A percentile compares a stretch with the other conserved stretches of the same genome.
Evolutionary conservation across 2,329 filamentous ascomycete species (phyloP).

Genomic region (Stachybotrys chlorohalonatus): DNA sequence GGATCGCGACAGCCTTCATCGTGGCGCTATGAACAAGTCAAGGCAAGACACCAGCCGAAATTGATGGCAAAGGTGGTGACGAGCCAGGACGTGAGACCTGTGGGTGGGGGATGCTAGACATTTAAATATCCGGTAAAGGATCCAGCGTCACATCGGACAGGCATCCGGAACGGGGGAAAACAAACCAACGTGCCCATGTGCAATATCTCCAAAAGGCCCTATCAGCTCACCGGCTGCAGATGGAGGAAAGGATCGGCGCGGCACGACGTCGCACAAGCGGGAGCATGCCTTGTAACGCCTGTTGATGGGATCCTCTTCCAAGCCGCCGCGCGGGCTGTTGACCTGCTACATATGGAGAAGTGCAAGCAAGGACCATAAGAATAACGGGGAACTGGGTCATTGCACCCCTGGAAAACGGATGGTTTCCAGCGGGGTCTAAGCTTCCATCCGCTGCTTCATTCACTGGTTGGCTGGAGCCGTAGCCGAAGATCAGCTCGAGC

Average conservation of each 20-base stretch:
- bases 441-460: background rate
- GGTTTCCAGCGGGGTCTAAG: background rate
- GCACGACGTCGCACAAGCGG: background rate
- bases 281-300: background rate
- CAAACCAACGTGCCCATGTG: background rate
- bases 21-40: background rate
- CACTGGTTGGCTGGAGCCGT: background rate
- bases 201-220: background rate
- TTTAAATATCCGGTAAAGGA: background rate
- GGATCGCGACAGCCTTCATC: conserved; percentile 4
- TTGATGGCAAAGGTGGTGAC: background rate
- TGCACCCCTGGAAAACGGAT: background rate
- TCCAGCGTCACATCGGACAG: background rate
- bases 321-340: background rate
- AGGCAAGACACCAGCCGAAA: background rate
- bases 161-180: background rate
- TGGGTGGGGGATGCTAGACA: background rate
- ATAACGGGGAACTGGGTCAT: background rate
- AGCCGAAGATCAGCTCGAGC: background rate
- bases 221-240: background rate
- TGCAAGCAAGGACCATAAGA: background rate
- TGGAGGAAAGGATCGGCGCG: background rate
- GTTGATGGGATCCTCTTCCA: background rate
- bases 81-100: background rate
- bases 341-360: background rate